Evolutionary conservation across 768 basidiomycete species (phyloP), one percentile per base, ranked within the genome.

Genomic region (Termitomyces sp.): DNA sequence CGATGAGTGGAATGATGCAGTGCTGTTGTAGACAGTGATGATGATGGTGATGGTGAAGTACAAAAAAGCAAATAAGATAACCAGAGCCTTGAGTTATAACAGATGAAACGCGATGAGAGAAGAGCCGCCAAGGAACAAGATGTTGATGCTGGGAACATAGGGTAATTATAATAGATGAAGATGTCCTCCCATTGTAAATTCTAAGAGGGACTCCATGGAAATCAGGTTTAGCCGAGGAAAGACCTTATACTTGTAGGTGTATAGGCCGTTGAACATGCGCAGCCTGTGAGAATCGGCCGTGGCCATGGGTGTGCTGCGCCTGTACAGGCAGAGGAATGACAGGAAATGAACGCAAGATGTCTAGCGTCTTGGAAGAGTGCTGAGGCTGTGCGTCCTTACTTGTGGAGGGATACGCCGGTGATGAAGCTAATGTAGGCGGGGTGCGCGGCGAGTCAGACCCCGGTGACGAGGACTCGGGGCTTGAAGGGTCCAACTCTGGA

Each of bases 331-430:
- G 57, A 13, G 82, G 80, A 61, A 83, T 63, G 35, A 60, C 65
- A 30, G 82, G 81, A 52, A 83, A 83, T 16, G 80, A 71, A 51
- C 75, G 72, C 30, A 82, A 72, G 3, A 82, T 62, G 1, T 83
- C 81, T 64, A 77, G 64, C 14, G 75, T 75, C 36, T 74, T 67
- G 47, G 75, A 69, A 7, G 75, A 73, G 47, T 59, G 61, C 40
- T 62, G 65, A 47, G 63, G 63, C 51, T 60, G 63, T 41, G 50
- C 40, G 30, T 55, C 56, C 41, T 67, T 69, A 46, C 59, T 62
- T 35, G 57, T 58, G 9, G 61, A 62, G 16, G 66, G 63, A 57
- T 62, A 58, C n/a, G 60, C 14, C 8, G 70, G 70, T 3, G 68
- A 68, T 10, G 67, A 64, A 38, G 68, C 66, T 54, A 63, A 60